These are phyloP conservation scores for Termitomyces bulborhizus DNA, from an alignment of 768 basidiomycete genomes.

Conservation along the genomic window DNA sequence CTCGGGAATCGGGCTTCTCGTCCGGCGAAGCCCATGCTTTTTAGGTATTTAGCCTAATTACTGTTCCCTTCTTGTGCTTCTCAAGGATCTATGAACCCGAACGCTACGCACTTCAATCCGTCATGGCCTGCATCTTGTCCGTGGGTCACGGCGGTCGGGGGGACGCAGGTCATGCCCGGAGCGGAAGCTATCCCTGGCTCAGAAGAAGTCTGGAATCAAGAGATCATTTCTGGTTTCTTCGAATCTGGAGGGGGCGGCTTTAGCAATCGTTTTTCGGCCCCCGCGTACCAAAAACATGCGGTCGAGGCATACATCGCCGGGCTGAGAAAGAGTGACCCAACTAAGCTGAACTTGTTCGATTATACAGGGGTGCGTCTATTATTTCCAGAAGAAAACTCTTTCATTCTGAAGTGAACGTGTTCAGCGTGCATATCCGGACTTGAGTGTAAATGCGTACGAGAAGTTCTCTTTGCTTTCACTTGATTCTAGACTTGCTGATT, in stretches of 20 bases:
- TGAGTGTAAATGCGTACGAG: constrained; percentile 29
- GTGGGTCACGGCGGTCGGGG: constrained; percentile 40
- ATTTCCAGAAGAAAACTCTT: not conserved
- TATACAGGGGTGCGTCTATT: constrained; percentile 22
- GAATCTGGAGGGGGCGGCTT: constrained; percentile 31
- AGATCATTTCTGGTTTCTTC: constrained; percentile 23
- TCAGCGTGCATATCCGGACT: constrained; percentile 27
- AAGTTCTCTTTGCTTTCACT: constrained; percentile 15
- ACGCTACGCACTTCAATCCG: constrained; percentile 36
- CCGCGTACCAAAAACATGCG: constrained; percentile 31
- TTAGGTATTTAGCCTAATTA: not conserved
- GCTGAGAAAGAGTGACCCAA: constrained; percentile 25
- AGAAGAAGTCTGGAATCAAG: constrained; percentile 26
- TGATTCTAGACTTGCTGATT: not conserved
- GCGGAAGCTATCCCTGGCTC: constrained; percentile 20
- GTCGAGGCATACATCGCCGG: constrained; percentile 24
- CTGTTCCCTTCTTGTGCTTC: not conserved
- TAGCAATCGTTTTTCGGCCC: constrained; percentile 31
- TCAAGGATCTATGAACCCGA: constrained; percentile 26
- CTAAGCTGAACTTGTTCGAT: constrained; percentile 18
- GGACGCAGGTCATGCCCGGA: constrained; percentile 34
- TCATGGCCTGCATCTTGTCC: constrained; percentile 40
- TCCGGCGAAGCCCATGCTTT: not conserved
- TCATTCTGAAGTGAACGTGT: not conserved
- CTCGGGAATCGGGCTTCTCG: not conserved